Evolutionary conservation across 305 asterid genomes (phyloP), one percentile per base, ranked within the genome.

Genomic region (Fraxinus baroniana): DNA sequence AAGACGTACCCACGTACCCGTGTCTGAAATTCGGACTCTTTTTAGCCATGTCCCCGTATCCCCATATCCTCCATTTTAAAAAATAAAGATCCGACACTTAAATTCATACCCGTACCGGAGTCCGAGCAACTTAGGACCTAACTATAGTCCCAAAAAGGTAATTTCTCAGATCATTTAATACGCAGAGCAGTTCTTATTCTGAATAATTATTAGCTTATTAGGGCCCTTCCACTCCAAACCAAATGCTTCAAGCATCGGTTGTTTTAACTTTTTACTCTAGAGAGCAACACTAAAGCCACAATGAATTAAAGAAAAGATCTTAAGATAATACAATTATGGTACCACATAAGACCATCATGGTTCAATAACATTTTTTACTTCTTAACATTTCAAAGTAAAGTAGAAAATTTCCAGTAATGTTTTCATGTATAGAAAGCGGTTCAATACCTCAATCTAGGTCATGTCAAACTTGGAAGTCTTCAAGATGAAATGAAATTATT

Each of bases 191-290:
- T 13, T 68, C 74, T 24, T 28, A 68, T 68, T 10, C 37, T 28
- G 74, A 33, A 26, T 68, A 68, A 26, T 28, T 28, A 68, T 12
- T 28, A 24, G 37, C 74, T 7, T 26, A 57, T 20, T 12, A 32
- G 12, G n/a, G 79, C 52, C 66, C 68, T 79, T 76, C 84, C 77
- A 71, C 20, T 30, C 73, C 22, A 33, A 44, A 79, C 79, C 73
- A 74, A 41, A 81, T 30, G 39, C 55, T 44, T 76, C 77, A 78
- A 78, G 82, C 52, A 41, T 36, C 46, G 30, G 9, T 28, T 52
- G 68, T 9, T 28, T 76, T 24, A 74, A 62, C 79, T 66, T 68
- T 71, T 52, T 55, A 46, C 80, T 24, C 80, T 35, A 71, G 76
- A 68, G 80, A 84, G 64, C 18, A 68, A 79, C 30, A 74, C 49